Base-by-base conservation (phyloP, 805 yeast genomes). In the Yarrowia bubula region DNA sequence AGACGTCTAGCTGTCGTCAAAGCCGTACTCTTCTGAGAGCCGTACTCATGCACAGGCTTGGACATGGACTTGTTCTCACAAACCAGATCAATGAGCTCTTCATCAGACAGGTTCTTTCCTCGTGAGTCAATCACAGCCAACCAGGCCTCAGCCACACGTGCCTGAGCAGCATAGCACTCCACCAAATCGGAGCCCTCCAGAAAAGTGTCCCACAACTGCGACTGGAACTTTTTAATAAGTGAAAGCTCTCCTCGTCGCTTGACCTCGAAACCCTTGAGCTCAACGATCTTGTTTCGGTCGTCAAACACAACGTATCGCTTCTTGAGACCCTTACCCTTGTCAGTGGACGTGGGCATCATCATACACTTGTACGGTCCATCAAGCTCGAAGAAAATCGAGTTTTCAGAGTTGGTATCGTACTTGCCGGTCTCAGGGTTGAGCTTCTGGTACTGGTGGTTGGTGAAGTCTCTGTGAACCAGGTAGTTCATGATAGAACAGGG, bases 311-410 rank as follows among this genome's bases (percentile, higher is more conserved):
- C 99, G 72, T 95, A 95, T 71, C 99, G 83, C 72, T 95, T 95
- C 75, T 95, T 95, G 72, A 95, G 81, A 69, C 97, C 97, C 76
- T 92, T 92, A 51, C 97, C 98, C 80, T 96, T 98, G 74, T 95
- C 99, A 69, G 91, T 90, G 0, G 98, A 93, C 0, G 98, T 92
- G 4, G 99, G 99, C 61, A 95, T 81, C 66, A 95, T 84, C 99
- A 95, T 95, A 0, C 99, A 99, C 71, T 86, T 89, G 74, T 95
- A 95, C 1, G 99, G 99, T 10, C 99, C 99, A 78, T 95, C 99
- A 17, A 96, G 97, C 74, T 95, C 99, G 70, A 95, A 95, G 77
- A 93, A 93, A 76, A 95, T 95, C 14, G 97, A 89, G 75, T 95
- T 95, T 72, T 95, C 99, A 18, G 93, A 86, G 57, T 83, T 83